Conservation (phyloP, 148 eudicot species). For the Vaccinium macrocarpon region DNA sequence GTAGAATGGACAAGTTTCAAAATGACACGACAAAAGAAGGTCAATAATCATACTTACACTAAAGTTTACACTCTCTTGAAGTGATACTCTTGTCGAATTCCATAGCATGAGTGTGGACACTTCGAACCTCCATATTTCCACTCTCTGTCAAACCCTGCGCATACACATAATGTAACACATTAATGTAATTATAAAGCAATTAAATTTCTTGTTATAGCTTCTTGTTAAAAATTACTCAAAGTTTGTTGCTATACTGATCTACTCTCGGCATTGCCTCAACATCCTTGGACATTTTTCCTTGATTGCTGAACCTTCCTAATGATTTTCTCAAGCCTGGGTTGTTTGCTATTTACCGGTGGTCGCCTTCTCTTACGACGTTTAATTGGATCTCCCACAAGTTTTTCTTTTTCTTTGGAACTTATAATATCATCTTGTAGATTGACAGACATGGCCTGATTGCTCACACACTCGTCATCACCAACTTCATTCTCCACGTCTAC, state of each 20-base stretch:
- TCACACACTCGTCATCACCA: not conserved
- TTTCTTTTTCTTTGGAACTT: not conserved
- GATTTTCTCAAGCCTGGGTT: not conserved
- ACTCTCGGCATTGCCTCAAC: not conserved
- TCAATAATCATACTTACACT: not conserved
- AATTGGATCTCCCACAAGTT: not conserved
- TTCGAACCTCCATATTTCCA: not conserved
- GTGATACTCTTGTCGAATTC: not conserved
- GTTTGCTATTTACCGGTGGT: not conserved
- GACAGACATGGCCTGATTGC: not conserved
- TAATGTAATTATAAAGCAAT: not conserved
- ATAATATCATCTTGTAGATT: no score
- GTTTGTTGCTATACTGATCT: not conserved
- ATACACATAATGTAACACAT: no score
- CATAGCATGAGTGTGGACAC: not conserved
- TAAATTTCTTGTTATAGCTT: no score
- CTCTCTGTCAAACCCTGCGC: not conserved
- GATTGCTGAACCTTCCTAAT: not conserved
- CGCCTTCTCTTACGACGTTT: not conserved
- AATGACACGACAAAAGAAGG: no score
- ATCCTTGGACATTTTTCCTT: not conserved
- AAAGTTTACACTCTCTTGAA: not conserved
- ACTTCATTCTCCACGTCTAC: not conserved
- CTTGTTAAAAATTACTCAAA: no score
- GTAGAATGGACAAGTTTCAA: no score